These are phyloP conservation scores for Pisolithus microcarpus DNA, from an alignment of 768 basidiomycete species.

Conservation along the genomic window DNA sequence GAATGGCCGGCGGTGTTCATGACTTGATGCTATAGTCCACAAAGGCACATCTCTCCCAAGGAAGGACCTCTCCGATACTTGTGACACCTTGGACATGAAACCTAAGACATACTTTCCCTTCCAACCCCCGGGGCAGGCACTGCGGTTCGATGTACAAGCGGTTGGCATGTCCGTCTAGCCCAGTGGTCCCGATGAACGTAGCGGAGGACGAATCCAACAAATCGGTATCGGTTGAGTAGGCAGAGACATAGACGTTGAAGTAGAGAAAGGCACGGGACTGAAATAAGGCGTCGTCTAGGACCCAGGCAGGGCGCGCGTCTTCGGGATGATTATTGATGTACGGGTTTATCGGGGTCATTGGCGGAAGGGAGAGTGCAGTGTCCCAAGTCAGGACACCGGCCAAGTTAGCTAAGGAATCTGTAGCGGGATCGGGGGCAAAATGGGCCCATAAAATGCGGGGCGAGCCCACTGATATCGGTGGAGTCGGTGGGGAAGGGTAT, in stretches of 20 bases:
- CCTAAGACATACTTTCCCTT: conserved; percentile 26
- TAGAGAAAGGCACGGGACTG: conserved; percentile 50
- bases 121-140: conserved; percentile 23
- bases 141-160: conserved; percentile 33
- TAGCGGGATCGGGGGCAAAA: conserved; percentile 17
- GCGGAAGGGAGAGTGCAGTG: conserved; percentile 37
- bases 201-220: conserved; percentile 15
- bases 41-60: conserved; percentile 36
- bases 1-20: background rate
- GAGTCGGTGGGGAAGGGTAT: conserved; percentile 30
- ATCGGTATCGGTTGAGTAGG: conserved; percentile 2
- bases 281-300: conserved; percentile 37
- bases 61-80: conserved; percentile 44
- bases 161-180: conserved; percentile 34
- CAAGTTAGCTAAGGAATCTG: conserved; percentile 7
- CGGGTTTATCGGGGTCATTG: conserved; percentile 22
- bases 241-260: conserved; percentile 55
- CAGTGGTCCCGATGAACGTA: conserved; percentile 42
- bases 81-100: conserved; percentile 66
- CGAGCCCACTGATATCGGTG: conserved; percentile 19
- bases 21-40: conserved; percentile 24
- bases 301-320: conserved; percentile 52
- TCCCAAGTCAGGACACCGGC: conserved; percentile 58
- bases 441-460: conserved; percentile 49
- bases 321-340: conserved; percentile 39